These are phyloP conservation scores for Pseudogymnoascus sp. DNA, from an alignment of 2,329 filamentous ascomycete species.

Conservation along the genomic window DNA sequence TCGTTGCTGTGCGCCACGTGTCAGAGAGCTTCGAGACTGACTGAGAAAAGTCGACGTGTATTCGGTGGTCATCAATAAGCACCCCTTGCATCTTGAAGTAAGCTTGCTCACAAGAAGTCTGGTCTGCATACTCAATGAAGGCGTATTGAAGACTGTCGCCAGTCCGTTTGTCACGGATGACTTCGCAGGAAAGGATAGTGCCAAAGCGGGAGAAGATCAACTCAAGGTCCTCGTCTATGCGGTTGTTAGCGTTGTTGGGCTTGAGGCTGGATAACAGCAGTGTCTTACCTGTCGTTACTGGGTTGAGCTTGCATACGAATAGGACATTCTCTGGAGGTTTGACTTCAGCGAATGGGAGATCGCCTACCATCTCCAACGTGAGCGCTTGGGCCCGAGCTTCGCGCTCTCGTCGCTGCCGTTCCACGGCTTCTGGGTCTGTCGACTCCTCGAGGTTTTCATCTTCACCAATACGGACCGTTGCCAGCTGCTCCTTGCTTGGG, in stretches of 20 bases:
- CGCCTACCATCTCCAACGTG: constrained; percentile 95
- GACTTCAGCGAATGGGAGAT: constrained; percentile 93
- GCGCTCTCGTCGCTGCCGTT: constrained; percentile 73
- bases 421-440: constrained; percentile 66
- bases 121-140: constrained; percentile 93
- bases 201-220: constrained; percentile 96
- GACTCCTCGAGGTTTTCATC: constrained; percentile 76
- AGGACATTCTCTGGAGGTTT: constrained; percentile 95
- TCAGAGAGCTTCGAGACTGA: constrained; percentile 84
- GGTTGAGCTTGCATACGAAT: constrained; percentile 97
- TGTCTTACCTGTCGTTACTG: constrained; percentile 65
- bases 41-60: constrained; percentile 98
- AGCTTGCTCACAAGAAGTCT: constrained; percentile 84
- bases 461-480: constrained; percentile 84
- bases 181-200: constrained; percentile 88
- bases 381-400: constrained; percentile 91
- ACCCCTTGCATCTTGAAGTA: constrained; percentile 99
- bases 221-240: constrained; percentile 75
- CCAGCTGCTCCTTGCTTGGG: constrained; percentile 76
- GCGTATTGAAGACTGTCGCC: constrained; percentile 95
- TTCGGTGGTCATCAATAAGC: constrained; percentile 91
- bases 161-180: constrained; percentile 88
- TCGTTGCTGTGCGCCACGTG: constrained; percentile 79
- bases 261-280: neutral
- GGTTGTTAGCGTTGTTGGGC: constrained; percentile 13